phyloP scores from a whole-genome alignment of 345 rosid genomes.

The Limnanthes douglasii region DNA sequence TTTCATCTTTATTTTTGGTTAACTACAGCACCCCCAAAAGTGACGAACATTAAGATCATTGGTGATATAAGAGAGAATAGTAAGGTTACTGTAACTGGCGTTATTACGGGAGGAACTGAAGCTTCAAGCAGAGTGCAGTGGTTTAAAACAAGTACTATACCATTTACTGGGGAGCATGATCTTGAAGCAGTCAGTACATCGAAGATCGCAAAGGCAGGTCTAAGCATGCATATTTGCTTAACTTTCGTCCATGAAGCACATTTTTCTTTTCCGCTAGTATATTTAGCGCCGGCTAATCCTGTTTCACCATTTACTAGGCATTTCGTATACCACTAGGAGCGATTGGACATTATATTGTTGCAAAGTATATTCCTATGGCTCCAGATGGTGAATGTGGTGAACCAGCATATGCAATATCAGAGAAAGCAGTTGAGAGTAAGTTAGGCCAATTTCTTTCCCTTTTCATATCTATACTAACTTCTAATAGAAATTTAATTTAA shows the following conservation, averaged over 20 bases:
- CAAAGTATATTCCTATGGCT: constrained; percentile 83
- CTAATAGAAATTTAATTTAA: too few relatives aligned
- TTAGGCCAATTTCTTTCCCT: constrained; percentile 4
- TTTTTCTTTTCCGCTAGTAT: not conserved
- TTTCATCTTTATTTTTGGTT: constrained; percentile 4
- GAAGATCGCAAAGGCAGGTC: constrained; percentile 72
- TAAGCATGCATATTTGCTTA: too few relatives aligned
- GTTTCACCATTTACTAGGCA: constrained; percentile 35
- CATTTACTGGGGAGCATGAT: constrained; percentile 34
- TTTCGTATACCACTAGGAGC: constrained; percentile 94
- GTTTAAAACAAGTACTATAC: constrained; percentile 56
- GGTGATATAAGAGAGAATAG: constrained; percentile 84
- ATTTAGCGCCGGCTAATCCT: constrained; percentile 3
- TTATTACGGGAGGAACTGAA: constrained; percentile 85
- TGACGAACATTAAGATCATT: constrained; percentile 62
- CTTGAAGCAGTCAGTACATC: constrained; percentile 82
- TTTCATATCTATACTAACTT: not conserved
- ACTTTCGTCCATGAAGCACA: constrained; percentile 1
- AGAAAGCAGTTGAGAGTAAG: constrained; percentile 72
- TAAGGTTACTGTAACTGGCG: constrained; percentile 69
- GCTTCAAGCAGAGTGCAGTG: constrained; percentile 94
- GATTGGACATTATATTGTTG: constrained; percentile 68
- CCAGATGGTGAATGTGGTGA: constrained; percentile 81
- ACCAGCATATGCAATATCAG: constrained; percentile 62
- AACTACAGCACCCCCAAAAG: constrained; percentile 90